Conservation (phyloP, 257 asterid genomes). For the Ophiorrhiza pumila region DNA sequence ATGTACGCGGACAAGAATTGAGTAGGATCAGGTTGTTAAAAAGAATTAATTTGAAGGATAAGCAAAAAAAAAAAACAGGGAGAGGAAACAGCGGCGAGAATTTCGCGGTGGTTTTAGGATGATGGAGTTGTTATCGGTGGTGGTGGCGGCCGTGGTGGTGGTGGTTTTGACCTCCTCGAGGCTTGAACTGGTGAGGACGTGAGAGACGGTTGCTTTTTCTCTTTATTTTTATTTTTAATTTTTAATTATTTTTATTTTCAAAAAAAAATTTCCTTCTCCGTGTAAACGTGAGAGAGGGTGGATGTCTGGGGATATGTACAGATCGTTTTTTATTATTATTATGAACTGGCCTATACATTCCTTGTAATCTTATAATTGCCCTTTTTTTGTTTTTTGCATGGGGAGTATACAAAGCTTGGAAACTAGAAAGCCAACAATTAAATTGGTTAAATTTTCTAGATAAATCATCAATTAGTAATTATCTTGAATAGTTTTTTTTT, state of each 20-base stretch:
- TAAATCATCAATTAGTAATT: too few species aligned
- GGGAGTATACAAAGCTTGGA: neutral
- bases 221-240: neutral
- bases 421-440: too few species aligned
- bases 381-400: neutral
- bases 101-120: conserved; percentile 7
- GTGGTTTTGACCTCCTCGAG: conserved; percentile 38
- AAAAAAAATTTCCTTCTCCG: neutral
- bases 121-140: neutral
- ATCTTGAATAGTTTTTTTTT: too few species aligned
- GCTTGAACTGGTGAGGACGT: conserved; percentile 21
- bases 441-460: too few species aligned
- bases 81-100: conserved; percentile 22
- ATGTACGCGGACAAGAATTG: conserved; percentile 26
- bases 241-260: neutral
- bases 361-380: conserved; percentile 12
- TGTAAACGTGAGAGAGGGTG: neutral
- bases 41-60: conserved; percentile 23
- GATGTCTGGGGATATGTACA: neutral
- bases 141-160: conserved; percentile 23
- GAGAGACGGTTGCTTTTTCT: conserved; percentile 30
- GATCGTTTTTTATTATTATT: neutral
- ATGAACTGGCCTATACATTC: neutral
- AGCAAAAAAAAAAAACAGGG: neutral
- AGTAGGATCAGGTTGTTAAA: conserved; percentile 23